phyloP scores from a whole-genome alignment of 371 early-diverging fungal genomes.

The Mortierella polycephala region DNA sequence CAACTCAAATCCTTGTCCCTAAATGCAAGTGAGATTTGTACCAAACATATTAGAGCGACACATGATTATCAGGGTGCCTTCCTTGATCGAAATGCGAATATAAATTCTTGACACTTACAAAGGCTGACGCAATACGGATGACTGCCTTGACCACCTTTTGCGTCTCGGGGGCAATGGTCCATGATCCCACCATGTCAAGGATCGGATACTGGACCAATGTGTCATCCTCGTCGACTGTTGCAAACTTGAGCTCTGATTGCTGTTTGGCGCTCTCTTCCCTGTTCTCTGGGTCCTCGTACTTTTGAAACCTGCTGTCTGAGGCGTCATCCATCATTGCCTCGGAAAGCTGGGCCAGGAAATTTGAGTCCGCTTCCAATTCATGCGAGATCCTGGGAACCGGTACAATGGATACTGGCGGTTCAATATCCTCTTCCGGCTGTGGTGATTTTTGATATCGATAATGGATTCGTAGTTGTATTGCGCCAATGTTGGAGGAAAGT shows the following conservation, averaged over 20 bases:
- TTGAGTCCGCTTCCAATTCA: conserved; percentile 32
- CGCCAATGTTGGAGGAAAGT: conserved; percentile 70
- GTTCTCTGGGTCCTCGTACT: conserved; percentile 38
- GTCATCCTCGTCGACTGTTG: conserved; percentile 45
- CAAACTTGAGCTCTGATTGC: conserved; percentile 38
- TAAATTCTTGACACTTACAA: conserved; percentile 60
- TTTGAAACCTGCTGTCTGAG: conserved; percentile 51
- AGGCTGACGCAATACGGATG: conserved; percentile 70
- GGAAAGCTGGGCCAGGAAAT: conserved; percentile 48
- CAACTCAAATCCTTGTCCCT: conserved; percentile 86
- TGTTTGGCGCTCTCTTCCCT: conserved; percentile 50
- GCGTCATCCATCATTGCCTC: conserved; percentile 53
- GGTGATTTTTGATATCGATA: conserved; percentile 67
- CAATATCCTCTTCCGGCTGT: conserved; percentile 10
- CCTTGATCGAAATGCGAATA: too few species aligned
- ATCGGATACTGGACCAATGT: conserved; percentile 43
- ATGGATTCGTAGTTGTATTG: conserved; percentile 72
- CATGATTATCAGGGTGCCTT: too few species aligned
- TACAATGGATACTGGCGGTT: conserved; percentile 15
- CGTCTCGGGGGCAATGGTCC: conserved; percentile 65
- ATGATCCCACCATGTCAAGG: conserved; percentile 54
- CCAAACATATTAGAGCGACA: too few species aligned
- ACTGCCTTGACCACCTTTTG: conserved; percentile 74
- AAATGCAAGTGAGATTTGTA: background rate
- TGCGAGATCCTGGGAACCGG: conserved; percentile 30